Evolutionary conservation across 2,329 filamentous ascomycete genomes (phyloP).

Genomic region (Microsporum ferrugineum): DNA sequence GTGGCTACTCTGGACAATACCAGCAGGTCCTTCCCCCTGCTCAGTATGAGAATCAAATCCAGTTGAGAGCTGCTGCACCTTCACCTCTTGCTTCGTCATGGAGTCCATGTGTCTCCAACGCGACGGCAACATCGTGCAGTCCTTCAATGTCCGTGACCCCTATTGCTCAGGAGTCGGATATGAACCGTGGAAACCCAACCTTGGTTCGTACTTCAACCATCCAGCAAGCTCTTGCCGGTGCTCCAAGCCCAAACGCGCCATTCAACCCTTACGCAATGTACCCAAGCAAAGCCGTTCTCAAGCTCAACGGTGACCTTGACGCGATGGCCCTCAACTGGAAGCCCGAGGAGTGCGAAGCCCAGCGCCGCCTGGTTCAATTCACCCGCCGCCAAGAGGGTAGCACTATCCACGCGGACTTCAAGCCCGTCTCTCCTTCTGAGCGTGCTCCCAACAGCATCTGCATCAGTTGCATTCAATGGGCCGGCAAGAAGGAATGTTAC

Average conservation of each 20-base stretch:
- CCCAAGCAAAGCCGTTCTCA: conserved; percentile 70
- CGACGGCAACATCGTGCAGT: conserved; percentile 35
- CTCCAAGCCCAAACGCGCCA: conserved; percentile 38
- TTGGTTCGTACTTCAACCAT: conserved; percentile 58
- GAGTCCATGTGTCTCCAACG: conserved; percentile 38
- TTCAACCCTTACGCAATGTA: conserved; percentile 76
- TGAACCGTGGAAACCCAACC: conserved; percentile 41
- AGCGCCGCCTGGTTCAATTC: conserved; percentile 80
- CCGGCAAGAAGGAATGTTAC: conserved; percentile 77
- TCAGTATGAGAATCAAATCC: conserved; percentile 34
- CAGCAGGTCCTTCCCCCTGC: conserved; percentile 28
- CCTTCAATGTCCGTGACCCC: conserved; percentile 33
- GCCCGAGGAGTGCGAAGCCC: conserved; percentile 64
- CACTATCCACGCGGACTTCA: conserved; percentile 69
- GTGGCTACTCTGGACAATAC: conserved; percentile 30
- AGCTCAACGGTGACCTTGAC: conserved; percentile 75
- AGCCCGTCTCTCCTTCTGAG: conserved; percentile 65
- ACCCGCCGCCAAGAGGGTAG: conserved; percentile 69
- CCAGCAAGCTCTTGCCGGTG: conserved; percentile 35
- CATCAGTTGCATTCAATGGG: conserved; percentile 97
- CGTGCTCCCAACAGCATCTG: conserved; percentile 75
- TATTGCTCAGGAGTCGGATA: conserved; percentile 29
- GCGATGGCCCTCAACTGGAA: conserved; percentile 77
- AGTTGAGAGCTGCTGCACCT: conserved; percentile 37
- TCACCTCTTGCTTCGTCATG: conserved; percentile 40